phyloP scores from a whole-genome alignment of 805 yeast genomes.

The Suhomyces vadensis region DNA sequence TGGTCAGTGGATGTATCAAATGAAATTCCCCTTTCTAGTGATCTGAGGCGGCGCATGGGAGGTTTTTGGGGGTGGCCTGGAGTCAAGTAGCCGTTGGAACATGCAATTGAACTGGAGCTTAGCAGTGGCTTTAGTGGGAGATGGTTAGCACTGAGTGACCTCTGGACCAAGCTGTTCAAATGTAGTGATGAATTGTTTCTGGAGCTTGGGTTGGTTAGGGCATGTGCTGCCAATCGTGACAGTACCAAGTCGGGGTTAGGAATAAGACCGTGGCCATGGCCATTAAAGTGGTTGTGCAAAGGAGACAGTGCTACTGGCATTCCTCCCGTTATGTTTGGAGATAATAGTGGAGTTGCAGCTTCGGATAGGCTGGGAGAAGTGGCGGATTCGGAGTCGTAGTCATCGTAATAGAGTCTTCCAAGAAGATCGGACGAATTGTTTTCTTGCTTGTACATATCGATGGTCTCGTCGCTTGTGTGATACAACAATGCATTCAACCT shows the following conservation, averaged over 20 bases:
- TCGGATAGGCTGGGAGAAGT: conserved; percentile 21
- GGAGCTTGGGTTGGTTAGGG: background rate
- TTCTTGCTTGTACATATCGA: conserved; percentile 38
- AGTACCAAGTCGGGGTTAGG: too few relatives aligned
- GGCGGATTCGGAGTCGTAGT: conserved; percentile 36
- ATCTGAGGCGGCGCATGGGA: conserved; percentile 11
- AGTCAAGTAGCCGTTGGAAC: background rate
- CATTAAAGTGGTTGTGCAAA: conserved; percentile 13
- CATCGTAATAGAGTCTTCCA: conserved; percentile 46
- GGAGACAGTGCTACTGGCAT: conserved; percentile 1
- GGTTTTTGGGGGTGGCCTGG: too few relatives aligned
- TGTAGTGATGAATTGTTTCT: conserved; percentile 9
- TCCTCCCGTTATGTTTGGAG: conserved; percentile 15
- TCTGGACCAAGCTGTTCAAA: conserved; percentile 10
- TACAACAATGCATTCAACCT: conserved; percentile 39
- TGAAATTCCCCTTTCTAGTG: conserved; percentile 41
- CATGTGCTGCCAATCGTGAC: background rate
- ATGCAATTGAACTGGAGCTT: background rate
- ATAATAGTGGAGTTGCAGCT: conserved; percentile 17
- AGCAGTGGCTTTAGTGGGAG: background rate
- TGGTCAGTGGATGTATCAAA: conserved; percentile 39
- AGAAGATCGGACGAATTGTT: conserved; percentile 41
- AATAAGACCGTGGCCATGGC: background rate
- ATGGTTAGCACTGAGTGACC: conserved; percentile 9
- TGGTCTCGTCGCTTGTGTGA: conserved; percentile 39